phyloP scores from a whole-genome alignment of 2,329 filamentous ascomycete genomes.

The Thermoascus crustaceus region DNA sequence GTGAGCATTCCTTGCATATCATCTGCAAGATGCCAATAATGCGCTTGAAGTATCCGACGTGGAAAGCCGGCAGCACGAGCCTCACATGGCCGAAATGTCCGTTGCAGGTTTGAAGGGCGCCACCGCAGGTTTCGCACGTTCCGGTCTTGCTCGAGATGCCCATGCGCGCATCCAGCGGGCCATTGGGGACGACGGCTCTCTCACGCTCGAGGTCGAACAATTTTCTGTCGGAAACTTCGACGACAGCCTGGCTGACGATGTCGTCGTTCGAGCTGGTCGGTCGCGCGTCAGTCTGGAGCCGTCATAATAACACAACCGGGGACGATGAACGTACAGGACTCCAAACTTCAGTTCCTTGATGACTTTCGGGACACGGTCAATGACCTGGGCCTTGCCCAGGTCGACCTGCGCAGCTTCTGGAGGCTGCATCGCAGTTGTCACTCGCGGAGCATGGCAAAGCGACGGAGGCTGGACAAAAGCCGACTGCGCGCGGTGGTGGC shows the following conservation, averaged over 20 bases:
- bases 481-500: neutral
- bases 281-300: neutral
- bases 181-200: slow-evolving; percentile 68
- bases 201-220: slow-evolving; percentile 84
- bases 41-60: slow-evolving; percentile 92
- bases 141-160: slow-evolving; percentile 80
- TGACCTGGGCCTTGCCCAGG: slow-evolving; percentile 72
- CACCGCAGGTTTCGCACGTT: slow-evolving; percentile 73
- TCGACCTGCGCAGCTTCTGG: slow-evolving; percentile 39
- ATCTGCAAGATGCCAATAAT: slow-evolving; percentile 87
- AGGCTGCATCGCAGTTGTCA: slow-evolving; percentile 34
- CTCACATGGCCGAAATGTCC: slow-evolving; percentile 94
- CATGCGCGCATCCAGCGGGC: slow-evolving; percentile 79
- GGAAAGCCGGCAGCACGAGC: slow-evolving; percentile 83
- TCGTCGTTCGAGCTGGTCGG: slow-evolving; percentile 70
- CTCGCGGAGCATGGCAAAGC: slow-evolving; percentile 27
- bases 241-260: slow-evolving; percentile 88
- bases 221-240: slow-evolving; percentile 88
- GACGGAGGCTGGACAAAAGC: neutral
- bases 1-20: slow-evolving; percentile 91
- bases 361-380: slow-evolving; percentile 79
- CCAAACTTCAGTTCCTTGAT: slow-evolving; percentile 93
- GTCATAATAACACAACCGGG: neutral
- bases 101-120: slow-evolving; percentile 74
- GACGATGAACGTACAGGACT: slow-evolving; percentile 56